These are phyloP conservation scores for Neurospora africana DNA, from an alignment of 495 filamentous ascomycete species.

Conservation along the genomic window DNA sequence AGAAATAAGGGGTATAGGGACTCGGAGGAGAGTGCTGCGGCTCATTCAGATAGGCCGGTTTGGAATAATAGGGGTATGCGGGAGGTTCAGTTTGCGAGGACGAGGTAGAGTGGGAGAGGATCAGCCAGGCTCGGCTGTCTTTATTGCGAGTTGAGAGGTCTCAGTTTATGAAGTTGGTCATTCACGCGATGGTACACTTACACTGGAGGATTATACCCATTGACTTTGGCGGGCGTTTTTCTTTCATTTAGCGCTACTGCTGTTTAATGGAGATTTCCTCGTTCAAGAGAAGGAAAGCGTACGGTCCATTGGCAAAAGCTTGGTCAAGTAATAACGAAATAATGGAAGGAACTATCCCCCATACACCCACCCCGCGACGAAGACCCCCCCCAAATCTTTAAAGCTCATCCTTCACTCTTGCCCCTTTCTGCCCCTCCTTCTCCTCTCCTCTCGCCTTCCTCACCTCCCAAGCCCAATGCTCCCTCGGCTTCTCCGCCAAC, in stretches of 20 bases:
- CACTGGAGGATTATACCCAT: background rate
- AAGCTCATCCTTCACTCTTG: background rate
- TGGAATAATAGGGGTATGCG: background rate
- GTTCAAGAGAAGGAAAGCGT: background rate
- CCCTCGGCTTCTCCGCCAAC: conserved; percentile 22
- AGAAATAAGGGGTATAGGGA: conserved; percentile 1
- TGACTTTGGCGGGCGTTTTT: background rate
- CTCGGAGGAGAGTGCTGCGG: conserved; percentile 3
- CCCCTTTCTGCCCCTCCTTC: background rate
- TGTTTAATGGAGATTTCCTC: background rate
- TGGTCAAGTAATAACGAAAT: background rate
- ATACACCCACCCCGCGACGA: too few species aligned
- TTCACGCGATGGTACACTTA: background rate
- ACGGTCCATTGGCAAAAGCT: background rate
- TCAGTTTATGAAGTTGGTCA: background rate
- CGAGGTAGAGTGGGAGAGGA: background rate
- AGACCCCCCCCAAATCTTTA: background rate
- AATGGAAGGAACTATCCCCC: background rate
- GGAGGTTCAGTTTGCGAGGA: background rate
- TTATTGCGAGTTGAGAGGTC: background rate
- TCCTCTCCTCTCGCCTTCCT: background rate
- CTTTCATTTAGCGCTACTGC: background rate
- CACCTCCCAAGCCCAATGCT: conserved; percentile 19
- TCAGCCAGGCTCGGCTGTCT: background rate
- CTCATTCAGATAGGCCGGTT: background rate